Base-by-base conservation (phyloP, 176 grass and related monocot genomes). In the Tillandsia leiboldiana region DNA sequence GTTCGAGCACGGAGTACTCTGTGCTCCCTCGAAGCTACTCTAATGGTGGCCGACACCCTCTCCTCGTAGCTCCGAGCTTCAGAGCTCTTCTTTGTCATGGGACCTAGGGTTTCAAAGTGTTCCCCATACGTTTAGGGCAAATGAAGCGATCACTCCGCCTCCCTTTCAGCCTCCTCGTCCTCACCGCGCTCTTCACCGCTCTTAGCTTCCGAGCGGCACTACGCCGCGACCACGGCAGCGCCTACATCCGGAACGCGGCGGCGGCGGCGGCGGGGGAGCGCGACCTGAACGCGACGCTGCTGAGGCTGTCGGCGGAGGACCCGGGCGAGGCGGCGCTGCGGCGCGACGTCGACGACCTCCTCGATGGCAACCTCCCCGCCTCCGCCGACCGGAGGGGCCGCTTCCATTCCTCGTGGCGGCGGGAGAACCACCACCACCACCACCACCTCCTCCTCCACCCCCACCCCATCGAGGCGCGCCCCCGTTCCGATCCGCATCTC, bases 301-400 rank as follows among this genome's bases (percentile, higher is more conserved):
- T 97, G n/a, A 67, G 71, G 50, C 66, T 97, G n/a, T 79, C 86
- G n/a, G 82, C 77, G 20, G 63, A 50, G 59, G 87, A 97, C 13
- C 64, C 71, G 1, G 75, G 79, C 15, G 86, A 97, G 33, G 74
- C 63, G 14, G 48, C 71, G 8, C 73, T 97, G 29, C 78, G 72
- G 5, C 78, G 77, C 71, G 89, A 97, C 69, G 77, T 97, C 20
- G 82, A 87, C 28, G 82, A 84, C 28, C 80, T 92, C 12, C 87
- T 97, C 68, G 82, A 83, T 33, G 89, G 89, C 48, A 83, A 83
- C 51, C 73, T 97, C 50, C 82, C 86, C 9, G 59, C 53, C 20
- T 80, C 83, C 2, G 65, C 73, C 3, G 47, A 61, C 65, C 76
- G 83, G 24, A 48, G 74, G 3, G 69, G 73, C 0, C 15, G 51